Evolutionary conservation across 805 yeast genomes (phyloP).

Genomic region (Ogataea methanolica): DNA sequence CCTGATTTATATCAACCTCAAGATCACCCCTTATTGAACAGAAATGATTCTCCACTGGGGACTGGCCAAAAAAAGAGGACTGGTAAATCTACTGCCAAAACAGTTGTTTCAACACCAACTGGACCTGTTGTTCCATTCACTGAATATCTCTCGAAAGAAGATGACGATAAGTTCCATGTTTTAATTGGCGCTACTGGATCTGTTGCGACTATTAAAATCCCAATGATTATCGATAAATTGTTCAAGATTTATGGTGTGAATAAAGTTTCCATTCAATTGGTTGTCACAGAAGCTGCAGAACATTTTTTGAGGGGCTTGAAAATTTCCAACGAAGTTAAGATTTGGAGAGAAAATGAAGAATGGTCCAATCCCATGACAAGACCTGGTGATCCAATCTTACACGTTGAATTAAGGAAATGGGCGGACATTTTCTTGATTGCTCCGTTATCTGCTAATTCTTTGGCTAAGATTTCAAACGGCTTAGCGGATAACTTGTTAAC

Average conservation of each 20-base stretch:
- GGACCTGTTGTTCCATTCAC: slow-evolving; percentile 73
- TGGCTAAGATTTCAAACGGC: slow-evolving; percentile 86
- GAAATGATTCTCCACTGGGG: too few relatives aligned
- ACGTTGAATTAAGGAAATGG: slow-evolving; percentile 93
- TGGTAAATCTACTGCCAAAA: slow-evolving; percentile 36
- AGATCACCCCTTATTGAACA: too few relatives aligned
- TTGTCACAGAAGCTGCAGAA: slow-evolving; percentile 80
- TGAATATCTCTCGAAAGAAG: slow-evolving; percentile 64
- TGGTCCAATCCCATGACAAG: slow-evolving; percentile 57
- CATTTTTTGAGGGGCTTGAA: slow-evolving; percentile 62
- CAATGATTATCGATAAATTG: slow-evolving; percentile 80
- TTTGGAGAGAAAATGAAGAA: slow-evolving; percentile 94
- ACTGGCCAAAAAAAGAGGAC: slow-evolving; percentile 18
- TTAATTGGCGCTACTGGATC: slow-evolving; percentile 93
- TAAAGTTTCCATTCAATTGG: slow-evolving; percentile 76
- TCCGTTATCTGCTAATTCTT: slow-evolving; percentile 91
- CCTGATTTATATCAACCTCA: neutral
- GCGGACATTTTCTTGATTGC: slow-evolving; percentile 91
- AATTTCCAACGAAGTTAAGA: slow-evolving; percentile 62
- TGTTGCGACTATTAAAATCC: slow-evolving; percentile 93
- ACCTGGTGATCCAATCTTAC: slow-evolving; percentile 95
- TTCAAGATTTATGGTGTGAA: slow-evolving; percentile 72
- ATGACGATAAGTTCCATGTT: slow-evolving; percentile 83
- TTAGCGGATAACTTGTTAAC: slow-evolving; percentile 90
- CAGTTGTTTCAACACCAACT: slow-evolving; percentile 50